phyloP scores from a whole-genome alignment of 805 yeast genomes.

The Clavispora carvajalis region DNA sequence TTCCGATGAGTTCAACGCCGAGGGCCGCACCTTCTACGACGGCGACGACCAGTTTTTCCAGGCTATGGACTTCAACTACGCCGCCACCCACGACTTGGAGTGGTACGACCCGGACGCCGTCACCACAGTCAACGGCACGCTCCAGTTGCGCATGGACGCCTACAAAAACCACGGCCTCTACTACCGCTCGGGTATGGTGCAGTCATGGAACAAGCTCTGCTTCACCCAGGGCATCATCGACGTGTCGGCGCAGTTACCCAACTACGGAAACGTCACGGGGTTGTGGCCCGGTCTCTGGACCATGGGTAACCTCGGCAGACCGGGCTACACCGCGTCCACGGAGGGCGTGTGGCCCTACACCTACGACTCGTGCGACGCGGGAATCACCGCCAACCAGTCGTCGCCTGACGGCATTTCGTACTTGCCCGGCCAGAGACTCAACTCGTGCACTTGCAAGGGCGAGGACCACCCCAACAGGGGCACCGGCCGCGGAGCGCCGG shows the following conservation, averaged over 20 bases:
- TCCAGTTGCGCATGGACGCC: slow-evolving; percentile 34
- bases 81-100: slow-evolving; percentile 39
- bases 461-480: slow-evolving; percentile 36
- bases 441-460: slow-evolving; percentile 28
- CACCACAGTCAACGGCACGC: slow-evolving; percentile 35
- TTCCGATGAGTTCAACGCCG: slow-evolving; percentile 40
- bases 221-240: slow-evolving; percentile 29
- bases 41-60: slow-evolving; percentile 42
- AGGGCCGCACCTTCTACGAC: slow-evolving; percentile 39
- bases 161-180: slow-evolving; percentile 30
- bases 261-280: slow-evolving; percentile 26
- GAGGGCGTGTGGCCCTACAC: slow-evolving; percentile 40
- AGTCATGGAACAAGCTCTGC: slow-evolving; percentile 36
- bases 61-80: slow-evolving; percentile 38
- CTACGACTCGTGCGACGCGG: slow-evolving; percentile 33
- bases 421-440: slow-evolving; percentile 33
- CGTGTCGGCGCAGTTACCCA: slow-evolving; percentile 27
- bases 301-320: slow-evolving; percentile 33
- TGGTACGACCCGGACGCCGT: slow-evolving; percentile 43
- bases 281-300: slow-evolving; percentile 39
- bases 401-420: slow-evolving; percentile 36
- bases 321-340: slow-evolving; percentile 31
- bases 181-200: slow-evolving; percentile 38
- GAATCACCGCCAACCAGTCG: slow-evolving; percentile 35
- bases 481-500: slow-evolving; percentile 35